These are phyloP conservation scores for Colletotrichum orbiculare DNA, from an alignment of 2,329 filamentous ascomycete species.

Conservation along the genomic window DNA sequence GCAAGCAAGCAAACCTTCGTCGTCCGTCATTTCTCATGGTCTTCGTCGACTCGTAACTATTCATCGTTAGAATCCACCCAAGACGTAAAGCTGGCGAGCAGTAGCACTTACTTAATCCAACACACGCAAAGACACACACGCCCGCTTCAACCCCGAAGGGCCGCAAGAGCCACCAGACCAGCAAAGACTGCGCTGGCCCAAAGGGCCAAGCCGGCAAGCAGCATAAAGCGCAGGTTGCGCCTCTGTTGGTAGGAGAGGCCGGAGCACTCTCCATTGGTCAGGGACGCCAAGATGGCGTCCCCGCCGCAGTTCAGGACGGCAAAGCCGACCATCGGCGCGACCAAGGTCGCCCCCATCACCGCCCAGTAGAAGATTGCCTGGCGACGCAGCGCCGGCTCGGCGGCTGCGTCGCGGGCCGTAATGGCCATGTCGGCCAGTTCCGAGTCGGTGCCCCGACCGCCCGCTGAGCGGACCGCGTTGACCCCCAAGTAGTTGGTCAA, in stretches of 20 bases:
- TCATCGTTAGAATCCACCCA: neutral
- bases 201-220: constrained; percentile 23
- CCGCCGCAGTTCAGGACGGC: constrained; percentile 7
- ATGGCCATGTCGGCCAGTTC: constrained; percentile 32
- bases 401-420: constrained; percentile 14
- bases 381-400: constrained; percentile 17
- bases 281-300: constrained; percentile 3
- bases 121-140: neutral
- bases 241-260: constrained; percentile 28
- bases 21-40: neutral
- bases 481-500: constrained; percentile 11
- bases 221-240: constrained; percentile 28
- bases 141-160: constrained; percentile 1
- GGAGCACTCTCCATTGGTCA: constrained; percentile 32
- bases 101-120: constrained; percentile 21
- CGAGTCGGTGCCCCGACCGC: constrained; percentile 30
- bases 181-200: constrained; percentile 16
- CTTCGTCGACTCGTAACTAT: neutral
- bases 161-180: constrained; percentile 15
- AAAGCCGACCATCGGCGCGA: constrained; percentile 22
- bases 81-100: neutral
- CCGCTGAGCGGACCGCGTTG: constrained; percentile 17
- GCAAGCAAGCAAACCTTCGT: neutral
- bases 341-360: constrained; percentile 11
- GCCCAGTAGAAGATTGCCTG: constrained; percentile 19